Conservation (phyloP, 768 basidiomycete species). For the Tulasnella sp. region DNA sequence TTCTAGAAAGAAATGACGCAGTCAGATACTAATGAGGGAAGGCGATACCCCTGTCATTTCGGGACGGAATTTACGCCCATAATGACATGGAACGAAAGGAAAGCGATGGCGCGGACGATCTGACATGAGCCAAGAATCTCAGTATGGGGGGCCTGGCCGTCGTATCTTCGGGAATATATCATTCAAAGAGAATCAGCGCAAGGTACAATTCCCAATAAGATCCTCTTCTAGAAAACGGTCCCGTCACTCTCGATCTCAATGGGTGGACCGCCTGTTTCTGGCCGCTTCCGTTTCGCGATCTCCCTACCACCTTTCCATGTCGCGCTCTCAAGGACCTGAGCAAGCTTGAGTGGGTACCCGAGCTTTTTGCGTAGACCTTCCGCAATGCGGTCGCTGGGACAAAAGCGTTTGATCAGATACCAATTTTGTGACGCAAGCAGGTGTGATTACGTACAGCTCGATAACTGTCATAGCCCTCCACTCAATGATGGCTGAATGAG, state of each 20-base stretch:
- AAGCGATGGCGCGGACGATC: too few relatives aligned
- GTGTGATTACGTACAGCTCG: slow-evolving; percentile 52
- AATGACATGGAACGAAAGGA: too few relatives aligned
- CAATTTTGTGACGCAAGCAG: background rate
- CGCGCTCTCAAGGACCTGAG: slow-evolving; percentile 86
- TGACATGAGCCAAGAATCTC: too few relatives aligned
- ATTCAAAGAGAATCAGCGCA: too few relatives aligned
- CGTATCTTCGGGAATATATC: too few relatives aligned
- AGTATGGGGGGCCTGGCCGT: too few relatives aligned
- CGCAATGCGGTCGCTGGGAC: slow-evolving; percentile 68
- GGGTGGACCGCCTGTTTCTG: slow-evolving; percentile 66
- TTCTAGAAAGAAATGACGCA: too few relatives aligned
- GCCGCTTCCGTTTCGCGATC: slow-evolving; percentile 71
- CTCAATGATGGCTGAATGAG: slow-evolving; percentile 87
- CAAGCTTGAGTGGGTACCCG: slow-evolving; percentile 48
- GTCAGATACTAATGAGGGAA: too few relatives aligned
- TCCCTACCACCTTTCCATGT: slow-evolving; percentile 97
- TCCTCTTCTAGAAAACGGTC: slow-evolving; percentile 57
- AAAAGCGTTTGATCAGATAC: background rate
- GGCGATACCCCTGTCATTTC: too few relatives aligned
- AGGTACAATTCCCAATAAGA: too few relatives aligned
- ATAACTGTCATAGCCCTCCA: slow-evolving; percentile 96
- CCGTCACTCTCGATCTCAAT: slow-evolving; percentile 82
- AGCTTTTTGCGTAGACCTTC: slow-evolving; percentile 53
- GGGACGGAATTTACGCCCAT: too few relatives aligned